Conservation (phyloP, 495 filamentous ascomycete genomes). For the Tuber borchii region DNA sequence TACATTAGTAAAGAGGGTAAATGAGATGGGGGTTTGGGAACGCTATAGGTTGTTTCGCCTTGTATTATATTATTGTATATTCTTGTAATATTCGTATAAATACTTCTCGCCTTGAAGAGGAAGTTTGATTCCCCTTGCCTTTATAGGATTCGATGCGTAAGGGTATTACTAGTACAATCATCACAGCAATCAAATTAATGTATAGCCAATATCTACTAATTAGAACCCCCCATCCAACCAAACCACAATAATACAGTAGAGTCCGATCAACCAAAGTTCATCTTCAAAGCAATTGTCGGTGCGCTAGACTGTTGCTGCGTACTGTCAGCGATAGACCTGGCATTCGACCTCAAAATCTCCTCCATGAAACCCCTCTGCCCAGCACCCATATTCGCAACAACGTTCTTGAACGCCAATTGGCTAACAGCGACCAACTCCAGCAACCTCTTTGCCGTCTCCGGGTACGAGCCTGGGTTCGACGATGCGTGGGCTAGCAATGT, state of each 20-base stretch:
- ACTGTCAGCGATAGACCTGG: constrained; percentile 40
- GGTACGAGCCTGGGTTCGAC: constrained; percentile 42
- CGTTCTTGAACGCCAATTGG: constrained; percentile 62
- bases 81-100: background rate
- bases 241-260: background rate
- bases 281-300: constrained; percentile 88
- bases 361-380: constrained; percentile 73
- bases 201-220: constrained; percentile 1
- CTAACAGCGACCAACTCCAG: constrained; percentile 74
- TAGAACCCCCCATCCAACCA: background rate
- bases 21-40: background rate
- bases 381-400: constrained; percentile 65
- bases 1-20: background rate
- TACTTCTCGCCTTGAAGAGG: background rate
- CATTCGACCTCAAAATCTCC: constrained; percentile 60
- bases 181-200: background rate
- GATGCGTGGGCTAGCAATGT: constrained; percentile 68
- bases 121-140: background rate
- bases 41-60: background rate
- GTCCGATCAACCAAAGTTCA: constrained; percentile 61
- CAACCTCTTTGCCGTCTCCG: constrained; percentile 66
- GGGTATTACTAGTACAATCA: background rate
- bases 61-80: background rate
- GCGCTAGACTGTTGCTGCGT: constrained; percentile 50
- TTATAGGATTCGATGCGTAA: background rate